Evolutionary conservation across 331 rosid species (phyloP), one percentile per base, ranked within the genome.

Genomic region (Spiraea crenata): DNA sequence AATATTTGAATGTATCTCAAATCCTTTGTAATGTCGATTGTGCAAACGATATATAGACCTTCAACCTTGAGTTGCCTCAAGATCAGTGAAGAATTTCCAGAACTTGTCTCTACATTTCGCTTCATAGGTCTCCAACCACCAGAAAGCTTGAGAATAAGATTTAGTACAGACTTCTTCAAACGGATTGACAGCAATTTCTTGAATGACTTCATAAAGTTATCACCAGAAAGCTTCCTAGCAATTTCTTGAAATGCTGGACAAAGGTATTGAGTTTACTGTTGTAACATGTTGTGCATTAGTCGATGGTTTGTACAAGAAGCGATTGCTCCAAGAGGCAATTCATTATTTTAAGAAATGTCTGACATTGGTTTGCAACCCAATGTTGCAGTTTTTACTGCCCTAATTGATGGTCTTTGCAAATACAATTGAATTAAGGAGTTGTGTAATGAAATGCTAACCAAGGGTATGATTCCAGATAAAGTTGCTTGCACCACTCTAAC

Each of bases 331-430:
- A 42, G 83, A 85, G 82, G 97, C 98, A 67, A 46, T 81, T 74
- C 72, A 64, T 79, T 87, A 87, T 84, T 93, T 89, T 82, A 67
- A 63, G n/a, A 51, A 52, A 87, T 93, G 95, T 79, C 69, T 34
- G 79, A 67, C 69, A 46, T 69, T 70, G 95, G 95, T 81, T 70
- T 90, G 77, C 87, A 84, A 59, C 97, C 96, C 57, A 93, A 93
- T 79, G 85, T 89, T 77, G 86, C 85, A 75, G 87, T 83, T 63
- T 93, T 78, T 74, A 90, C 98, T n/a, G 85, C 97, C 57, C 81
- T 93, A 70, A 87, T 93, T 63, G 97, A 90, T 71, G 96, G 98
- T 74, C 90, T 82, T 68, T 89, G 88, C 81, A 90, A 93, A 84
- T 77, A 7, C 77, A 78, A 77, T 74, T 56, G 80, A 79, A 77